These are phyloP conservation scores for Neonectria faginata DNA, from an alignment of 2,329 filamentous ascomycete species.

Conservation along the genomic window DNA sequence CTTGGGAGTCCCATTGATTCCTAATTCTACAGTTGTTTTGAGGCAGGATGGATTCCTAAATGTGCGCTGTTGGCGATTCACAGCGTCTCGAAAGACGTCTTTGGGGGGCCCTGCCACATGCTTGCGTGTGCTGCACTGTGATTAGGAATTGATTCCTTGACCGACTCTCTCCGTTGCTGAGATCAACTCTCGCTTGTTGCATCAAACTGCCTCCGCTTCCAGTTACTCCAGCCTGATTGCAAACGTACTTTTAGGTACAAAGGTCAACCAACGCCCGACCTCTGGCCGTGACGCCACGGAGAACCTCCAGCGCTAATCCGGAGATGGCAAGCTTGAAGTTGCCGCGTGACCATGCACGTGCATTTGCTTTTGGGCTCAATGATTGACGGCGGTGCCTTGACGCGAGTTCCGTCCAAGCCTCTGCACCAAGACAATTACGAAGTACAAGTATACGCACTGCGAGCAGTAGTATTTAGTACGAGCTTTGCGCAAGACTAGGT, in stretches of 20 bases:
- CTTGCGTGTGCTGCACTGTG: not conserved
- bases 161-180: constrained; percentile 6
- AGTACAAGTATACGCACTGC: not conserved
- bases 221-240: not conserved
- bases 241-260: too few species aligned
- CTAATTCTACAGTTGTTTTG: constrained; percentile 15
- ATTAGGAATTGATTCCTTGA: constrained; percentile 13
- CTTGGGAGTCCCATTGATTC: constrained; percentile 13
- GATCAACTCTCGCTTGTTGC: constrained; percentile 8
- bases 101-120: not conserved
- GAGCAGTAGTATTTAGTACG: not conserved
- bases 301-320: constrained; percentile 17
- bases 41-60: constrained; percentile 24
- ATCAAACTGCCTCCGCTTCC: not conserved
- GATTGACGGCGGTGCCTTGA: too few species aligned
- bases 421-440: not conserved
- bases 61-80: constrained; percentile 6
- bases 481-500: not conserved
- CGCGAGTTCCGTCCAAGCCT: too few species aligned
- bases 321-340: not conserved
- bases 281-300: constrained; percentile 13
- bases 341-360: constrained; percentile 30
- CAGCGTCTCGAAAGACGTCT: constrained; percentile 1
- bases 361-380: constrained; percentile 8
- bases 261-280: not conserved